These are phyloP conservation scores for Heliocybe sulcata DNA, from an alignment of 1,284 basidiomycete species.

Conservation along the genomic window DNA sequence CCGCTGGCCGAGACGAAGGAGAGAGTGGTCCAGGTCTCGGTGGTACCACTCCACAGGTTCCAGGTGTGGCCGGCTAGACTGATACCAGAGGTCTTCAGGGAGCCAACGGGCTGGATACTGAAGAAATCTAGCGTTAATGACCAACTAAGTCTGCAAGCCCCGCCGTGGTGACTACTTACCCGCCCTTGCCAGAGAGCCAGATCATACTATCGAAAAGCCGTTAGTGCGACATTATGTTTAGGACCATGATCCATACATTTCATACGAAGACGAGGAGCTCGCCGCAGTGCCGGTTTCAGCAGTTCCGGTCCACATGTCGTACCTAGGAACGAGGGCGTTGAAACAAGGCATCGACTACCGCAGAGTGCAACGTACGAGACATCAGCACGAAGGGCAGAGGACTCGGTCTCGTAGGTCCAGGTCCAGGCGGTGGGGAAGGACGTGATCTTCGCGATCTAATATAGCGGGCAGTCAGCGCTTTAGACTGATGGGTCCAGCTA, in stretches of 20 bases:
- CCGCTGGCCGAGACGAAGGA: conserved; percentile 40
- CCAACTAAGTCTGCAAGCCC: not conserved
- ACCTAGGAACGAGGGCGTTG: conserved; percentile 21
- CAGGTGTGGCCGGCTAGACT: conserved; percentile 42
- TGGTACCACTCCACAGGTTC: conserved; percentile 51
- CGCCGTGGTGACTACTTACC: conserved; percentile 24
- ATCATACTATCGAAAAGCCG: conserved; percentile 37
- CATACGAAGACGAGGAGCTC: conserved; percentile 40
- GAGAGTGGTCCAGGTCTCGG: conserved; percentile 47
- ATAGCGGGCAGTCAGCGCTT: not conserved
- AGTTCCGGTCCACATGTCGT: conserved; percentile 49
- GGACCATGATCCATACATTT: conserved; percentile 32
- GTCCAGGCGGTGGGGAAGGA: conserved; percentile 43
- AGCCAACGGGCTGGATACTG: conserved; percentile 50
- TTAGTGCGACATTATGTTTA: not conserved
- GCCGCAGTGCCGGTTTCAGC: conserved; percentile 37
- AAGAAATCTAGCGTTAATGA: not conserved
- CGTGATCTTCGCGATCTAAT: conserved; percentile 32
- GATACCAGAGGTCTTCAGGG: conserved; percentile 34
- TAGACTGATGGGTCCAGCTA: not conserved
- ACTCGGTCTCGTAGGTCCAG: conserved; percentile 40
- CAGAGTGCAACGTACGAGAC: conserved; percentile 32
- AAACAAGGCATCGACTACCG: not conserved
- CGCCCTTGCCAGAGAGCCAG: conserved; percentile 53
- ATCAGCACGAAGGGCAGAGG: conserved; percentile 42